These are phyloP conservation scores for Penicillium cosmopolitanum DNA, from an alignment of 495 filamentous ascomycete species.

Conservation along the genomic window DNA sequence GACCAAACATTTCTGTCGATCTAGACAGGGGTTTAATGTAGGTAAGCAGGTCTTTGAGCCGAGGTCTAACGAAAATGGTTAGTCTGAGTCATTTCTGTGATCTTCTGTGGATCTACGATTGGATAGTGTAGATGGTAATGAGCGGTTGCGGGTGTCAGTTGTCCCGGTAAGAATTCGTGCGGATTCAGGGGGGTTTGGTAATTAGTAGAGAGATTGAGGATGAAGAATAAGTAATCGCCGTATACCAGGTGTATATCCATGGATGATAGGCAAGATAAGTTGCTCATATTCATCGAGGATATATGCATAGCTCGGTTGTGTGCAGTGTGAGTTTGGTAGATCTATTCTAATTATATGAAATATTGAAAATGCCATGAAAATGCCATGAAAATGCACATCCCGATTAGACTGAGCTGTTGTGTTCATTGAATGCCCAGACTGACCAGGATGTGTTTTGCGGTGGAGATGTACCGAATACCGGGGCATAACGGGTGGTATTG, in stretches of 20 bases:
- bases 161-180: slow-evolving; percentile 18
- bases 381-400: not conserved
- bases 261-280: too few relatives aligned
- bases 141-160: not conserved
- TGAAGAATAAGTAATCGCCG: too few relatives aligned
- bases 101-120: slow-evolving; percentile 14
- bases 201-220: too few relatives aligned
- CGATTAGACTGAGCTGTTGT: not conserved
- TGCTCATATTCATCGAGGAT: too few relatives aligned
- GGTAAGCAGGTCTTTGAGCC: slow-evolving; percentile 21
- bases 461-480: slow-evolving; percentile 35
- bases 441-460: slow-evolving; percentile 2
- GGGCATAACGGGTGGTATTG: slow-evolving; percentile 31
- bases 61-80: slow-evolving; percentile 33
- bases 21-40: not conserved
- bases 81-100: slow-evolving; percentile 24
- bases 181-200: not conserved
- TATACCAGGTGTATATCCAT: too few relatives aligned
- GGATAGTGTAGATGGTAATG: slow-evolving; percentile 2
- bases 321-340: too few relatives aligned
- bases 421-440: not conserved
- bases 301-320: too few relatives aligned
- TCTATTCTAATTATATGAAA: not conserved
- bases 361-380: not conserved
- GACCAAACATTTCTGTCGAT: not conserved